Percentiles rank a stretch among this genome's conserved stretches.
These are phyloP conservation scores for Eimeria falciformis DNA, from an alignment of 169 alveolate genomes.

Conservation along the genomic window DNA sequence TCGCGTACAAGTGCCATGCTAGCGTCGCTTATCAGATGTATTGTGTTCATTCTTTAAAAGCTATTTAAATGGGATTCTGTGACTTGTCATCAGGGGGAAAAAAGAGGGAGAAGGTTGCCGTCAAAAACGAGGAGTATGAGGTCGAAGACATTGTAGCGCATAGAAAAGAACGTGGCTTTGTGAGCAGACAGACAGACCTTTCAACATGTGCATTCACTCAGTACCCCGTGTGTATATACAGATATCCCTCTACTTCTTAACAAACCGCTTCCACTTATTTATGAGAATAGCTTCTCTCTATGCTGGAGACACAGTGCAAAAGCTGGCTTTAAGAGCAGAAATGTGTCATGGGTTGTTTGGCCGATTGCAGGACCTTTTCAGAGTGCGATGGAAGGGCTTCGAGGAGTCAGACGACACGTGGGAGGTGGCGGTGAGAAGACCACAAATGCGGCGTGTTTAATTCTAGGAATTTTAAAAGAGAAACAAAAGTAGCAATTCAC, in stretches of 20 bases:
- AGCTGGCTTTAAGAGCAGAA: background rate
- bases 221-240: too few relatives aligned
- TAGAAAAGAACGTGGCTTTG: constrained; percentile 30
- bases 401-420: constrained; percentile 68
- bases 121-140: constrained; percentile 33
- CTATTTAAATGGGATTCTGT: too few relatives aligned
- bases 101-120: constrained; percentile 42
- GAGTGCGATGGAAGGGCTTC: constrained; percentile 76
- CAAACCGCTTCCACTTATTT: too few relatives aligned
- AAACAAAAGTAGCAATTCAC: background rate
- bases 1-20: too few relatives aligned
- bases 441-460: background rate
- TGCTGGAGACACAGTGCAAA: background rate
- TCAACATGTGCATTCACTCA: too few relatives aligned
- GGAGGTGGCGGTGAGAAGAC: constrained; percentile 65
- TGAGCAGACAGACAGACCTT: too few relatives aligned
- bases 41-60: background rate
- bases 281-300: too few relatives aligned
- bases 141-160: constrained; percentile 60
- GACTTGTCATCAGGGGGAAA: background rate
- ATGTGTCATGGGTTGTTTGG: background rate
- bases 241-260: too few relatives aligned
- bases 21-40: background rate
- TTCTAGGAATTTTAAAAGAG: background rate
- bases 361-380: constrained; percentile 21